phyloP scores from a whole-genome alignment of 208 protist genomes.

The Leishmania tropica region DNA sequence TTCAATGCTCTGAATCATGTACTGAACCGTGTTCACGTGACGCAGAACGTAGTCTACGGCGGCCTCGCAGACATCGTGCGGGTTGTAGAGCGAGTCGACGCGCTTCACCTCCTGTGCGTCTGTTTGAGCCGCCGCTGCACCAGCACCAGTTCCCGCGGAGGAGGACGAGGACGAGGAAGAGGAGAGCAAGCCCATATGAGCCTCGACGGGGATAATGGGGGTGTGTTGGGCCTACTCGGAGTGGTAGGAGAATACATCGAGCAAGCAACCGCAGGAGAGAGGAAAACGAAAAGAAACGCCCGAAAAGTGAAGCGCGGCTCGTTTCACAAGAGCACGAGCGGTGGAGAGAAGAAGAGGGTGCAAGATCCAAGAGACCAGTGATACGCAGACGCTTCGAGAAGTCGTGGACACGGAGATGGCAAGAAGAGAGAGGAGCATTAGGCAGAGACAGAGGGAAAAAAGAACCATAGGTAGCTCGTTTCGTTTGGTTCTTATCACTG shows the following conservation, averaged over 20 bases:
- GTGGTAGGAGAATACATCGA: not conserved
- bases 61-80: slow-evolving; percentile 67
- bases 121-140: not conserved
- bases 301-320: not conserved
- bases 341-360: not conserved
- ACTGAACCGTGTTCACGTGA: slow-evolving; percentile 84
- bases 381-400: not conserved
- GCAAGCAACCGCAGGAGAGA: not conserved
- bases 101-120: not conserved
- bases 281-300: slow-evolving; percentile 6
- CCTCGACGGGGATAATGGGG: too few relatives aligned
- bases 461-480: not conserved
- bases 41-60: slow-evolving; percentile 72
- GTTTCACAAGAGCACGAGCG: not conserved
- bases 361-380: not conserved
- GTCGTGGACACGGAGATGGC: not conserved
- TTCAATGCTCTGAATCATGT: slow-evolving; percentile 81
- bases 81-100: slow-evolving; percentile 18
- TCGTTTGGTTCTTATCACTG: not conserved
- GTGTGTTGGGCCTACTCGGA: not conserved
- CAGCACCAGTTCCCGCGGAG: not conserved
- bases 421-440: not conserved
- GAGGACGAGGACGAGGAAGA: not conserved
- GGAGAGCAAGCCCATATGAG: not conserved
- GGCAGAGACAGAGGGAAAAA: not conserved